Percentiles rank a stretch among this genome's conserved stretches.
These are phyloP conservation scores for Zarea fungicola DNA, from an alignment of 2,329 filamentous ascomycete species.

Conservation along the genomic window DNA sequence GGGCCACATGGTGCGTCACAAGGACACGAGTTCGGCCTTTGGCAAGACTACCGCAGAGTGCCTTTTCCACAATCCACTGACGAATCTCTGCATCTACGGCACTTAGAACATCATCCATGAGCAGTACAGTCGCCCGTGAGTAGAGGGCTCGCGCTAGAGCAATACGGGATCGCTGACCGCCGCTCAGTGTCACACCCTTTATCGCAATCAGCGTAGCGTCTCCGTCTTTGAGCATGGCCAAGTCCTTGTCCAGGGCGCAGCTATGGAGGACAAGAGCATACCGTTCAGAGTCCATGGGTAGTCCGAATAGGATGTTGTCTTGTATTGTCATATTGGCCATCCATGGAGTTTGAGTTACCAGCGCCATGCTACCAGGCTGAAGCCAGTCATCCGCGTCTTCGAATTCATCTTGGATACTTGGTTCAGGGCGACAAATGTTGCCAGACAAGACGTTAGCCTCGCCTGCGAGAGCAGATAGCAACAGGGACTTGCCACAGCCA, in stretches of 20 bases:
- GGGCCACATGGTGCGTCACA: conserved; percentile 68
- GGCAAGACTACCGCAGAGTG: conserved; percentile 60
- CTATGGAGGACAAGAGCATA: conserved; percentile 28
- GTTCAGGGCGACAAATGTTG: conserved; percentile 1
- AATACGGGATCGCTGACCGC: conserved; percentile 16
- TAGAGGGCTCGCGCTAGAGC: conserved; percentile 20
- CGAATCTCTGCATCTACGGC: conserved; percentile 68
- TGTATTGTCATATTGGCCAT: conserved; percentile 70
- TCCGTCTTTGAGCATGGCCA: conserved; percentile 64
- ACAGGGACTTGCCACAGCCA: conserved; percentile 13
- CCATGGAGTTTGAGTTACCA: conserved; percentile 62
- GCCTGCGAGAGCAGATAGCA: conserved; percentile 9
- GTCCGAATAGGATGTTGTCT: conserved; percentile 67
- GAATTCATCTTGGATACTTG: neutral
- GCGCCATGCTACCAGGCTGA: neutral
- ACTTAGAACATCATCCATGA: conserved; percentile 73
- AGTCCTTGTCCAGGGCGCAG: conserved; percentile 65
- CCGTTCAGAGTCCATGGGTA: conserved; percentile 41
- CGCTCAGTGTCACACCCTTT: conserved; percentile 13
- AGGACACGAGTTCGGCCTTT: conserved; percentile 63
- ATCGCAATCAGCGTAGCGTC: conserved; percentile 57
- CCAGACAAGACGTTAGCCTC: conserved; percentile 9
- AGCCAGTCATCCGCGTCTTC: neutral
- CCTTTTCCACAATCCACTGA: conserved; percentile 64
- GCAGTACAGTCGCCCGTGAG: conserved; percentile 15